Evolutionary conservation across 2,329 filamentous ascomycete species (phyloP), one percentile per base, ranked within the genome.

Genomic region (Cladophialophora bantiana): DNA sequence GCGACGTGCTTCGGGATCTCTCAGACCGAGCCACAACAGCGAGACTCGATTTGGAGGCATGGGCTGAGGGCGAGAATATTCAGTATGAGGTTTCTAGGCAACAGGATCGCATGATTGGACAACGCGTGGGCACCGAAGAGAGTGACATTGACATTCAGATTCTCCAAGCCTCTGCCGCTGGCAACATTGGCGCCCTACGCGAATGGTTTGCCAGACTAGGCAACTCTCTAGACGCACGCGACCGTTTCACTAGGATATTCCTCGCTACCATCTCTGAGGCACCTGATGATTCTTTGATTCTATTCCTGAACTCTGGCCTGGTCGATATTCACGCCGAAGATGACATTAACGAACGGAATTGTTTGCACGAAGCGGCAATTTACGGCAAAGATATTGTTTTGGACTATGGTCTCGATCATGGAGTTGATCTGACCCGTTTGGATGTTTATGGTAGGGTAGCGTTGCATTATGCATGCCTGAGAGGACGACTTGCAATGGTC

Each of bases 21-120:
- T 97, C 95, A 4, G 95, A 99, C 73, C 93, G 97, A 81, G 95
- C 95, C 7, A 98, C 95, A 0, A 97, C 93, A n/a, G 96, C 93
- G 73, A 83, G 97, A 42, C 90, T 98, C 73, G 95, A 98, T 76
- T 88, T 98, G 55, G 94, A 94, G 61, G 95, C 94, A 40, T 98
- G 94, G 94, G 93, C 94, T 20, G 95, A 99, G 79, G 95, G 95
- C 26, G 95, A 98, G 74, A 91, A 96, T 77, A 90, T 98, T 75
- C 91, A 89, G 74, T 96, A 93, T 74, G 90, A 92, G 68, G 88
- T 73, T 5, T 75, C 76, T 35, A 78, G 79, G 55, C 73, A 80
- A 10, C 68, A 74, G 18, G 82, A 83, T 62, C 77, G 79, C 53
- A 73, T 73, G 20, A 75, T 76, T 18, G 75, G 74, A 50, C 80